phyloP scores from a whole-genome alignment of 768 basidiomycete genomes.

The Boletus eberwhitei region DNA sequence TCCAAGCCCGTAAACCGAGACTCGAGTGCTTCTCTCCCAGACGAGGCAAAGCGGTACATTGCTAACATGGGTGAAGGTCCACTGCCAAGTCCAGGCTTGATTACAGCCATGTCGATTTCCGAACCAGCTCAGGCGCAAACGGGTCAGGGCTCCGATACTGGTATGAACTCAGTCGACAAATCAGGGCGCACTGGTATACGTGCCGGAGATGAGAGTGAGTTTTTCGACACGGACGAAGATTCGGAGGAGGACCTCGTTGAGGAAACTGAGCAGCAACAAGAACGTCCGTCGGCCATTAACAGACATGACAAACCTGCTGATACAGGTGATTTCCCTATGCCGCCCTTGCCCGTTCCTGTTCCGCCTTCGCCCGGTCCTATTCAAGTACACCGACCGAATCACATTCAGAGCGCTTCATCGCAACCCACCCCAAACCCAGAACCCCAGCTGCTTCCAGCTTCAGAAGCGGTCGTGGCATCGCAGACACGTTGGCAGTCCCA shows the following conservation, averaged over 20 bases:
- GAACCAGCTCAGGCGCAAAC: not conserved
- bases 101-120: not conserved
- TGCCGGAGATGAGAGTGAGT: constrained; percentile 45
- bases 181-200: constrained; percentile 8
- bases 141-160: not conserved
- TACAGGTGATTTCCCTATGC: constrained; percentile 52
- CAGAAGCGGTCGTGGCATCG: constrained; percentile 17
- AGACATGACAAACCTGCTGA: constrained; percentile 35
- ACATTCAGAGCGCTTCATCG: constrained; percentile 7
- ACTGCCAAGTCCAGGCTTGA: constrained; percentile 43
- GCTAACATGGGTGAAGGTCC: constrained; percentile 67
- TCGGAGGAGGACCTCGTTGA: constrained; percentile 26
- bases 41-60: constrained; percentile 74
- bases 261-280: constrained; percentile 12
- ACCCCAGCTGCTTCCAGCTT: constrained; percentile 16
- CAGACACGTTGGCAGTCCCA: constrained; percentile 25
- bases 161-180: constrained; percentile 10
- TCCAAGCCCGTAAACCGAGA: constrained; percentile 50
- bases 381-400: constrained; percentile 7
- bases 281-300: constrained; percentile 4
- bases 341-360: constrained; percentile 33
- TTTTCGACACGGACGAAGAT: constrained; percentile 55
- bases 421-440: constrained; percentile 12
- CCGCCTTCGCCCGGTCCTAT: constrained; percentile 33
- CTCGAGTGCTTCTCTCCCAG: constrained; percentile 68